A percentile compares a stretch with the other conserved stretches of the same genome.
phyloP scores from a whole-genome alignment of 2,329 filamentous ascomycete species.

The Sarocladium oryzae region DNA sequence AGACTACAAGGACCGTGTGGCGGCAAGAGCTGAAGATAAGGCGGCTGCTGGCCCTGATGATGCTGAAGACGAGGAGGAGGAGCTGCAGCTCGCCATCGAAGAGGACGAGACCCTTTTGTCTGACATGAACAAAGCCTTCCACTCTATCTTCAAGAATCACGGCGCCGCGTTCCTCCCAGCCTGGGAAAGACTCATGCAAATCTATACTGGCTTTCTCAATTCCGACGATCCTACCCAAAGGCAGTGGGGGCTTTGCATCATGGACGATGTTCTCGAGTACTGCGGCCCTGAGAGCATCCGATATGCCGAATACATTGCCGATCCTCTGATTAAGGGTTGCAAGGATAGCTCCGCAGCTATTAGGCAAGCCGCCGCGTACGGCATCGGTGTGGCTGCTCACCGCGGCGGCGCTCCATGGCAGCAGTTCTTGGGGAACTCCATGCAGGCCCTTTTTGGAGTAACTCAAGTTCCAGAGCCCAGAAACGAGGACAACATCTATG shows the following conservation, averaged over 20 bases:
- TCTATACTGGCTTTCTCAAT: constrained; percentile 78
- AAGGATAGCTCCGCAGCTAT: constrained; percentile 82
- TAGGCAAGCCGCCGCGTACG: constrained; percentile 91
- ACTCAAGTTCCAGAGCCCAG: constrained; percentile 75
- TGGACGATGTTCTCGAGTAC: constrained; percentile 97
- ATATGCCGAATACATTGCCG: constrained; percentile 79
- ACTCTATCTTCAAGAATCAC: constrained; percentile 98
- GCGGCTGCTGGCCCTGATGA: constrained; percentile 70
- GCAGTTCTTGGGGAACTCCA: constrained; percentile 72
- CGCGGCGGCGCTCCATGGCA: constrained; percentile 84
- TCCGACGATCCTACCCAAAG: constrained; percentile 82
- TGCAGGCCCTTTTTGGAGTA: constrained; percentile 79
- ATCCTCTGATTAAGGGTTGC: constrained; percentile 81
- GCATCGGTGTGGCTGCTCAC: constrained; percentile 90
- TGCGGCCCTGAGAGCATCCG: constrained; percentile 83
- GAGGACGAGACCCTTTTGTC: constrained; percentile 94
- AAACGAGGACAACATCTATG: constrained; percentile 89
- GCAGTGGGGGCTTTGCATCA: constrained; percentile 98
- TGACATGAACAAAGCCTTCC: constrained; percentile 99
- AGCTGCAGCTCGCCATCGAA: constrained; percentile 84
- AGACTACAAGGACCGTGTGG: constrained; percentile 86
- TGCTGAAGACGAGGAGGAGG: constrained; percentile 82
- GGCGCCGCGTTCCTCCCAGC: constrained; percentile 74
- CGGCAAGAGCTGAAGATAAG: constrained; percentile 75
- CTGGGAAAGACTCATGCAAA: constrained; percentile 80